Evolutionary conservation across 805 yeast genomes (phyloP).

Genomic region (Wickerhamomyces bisporus): DNA sequence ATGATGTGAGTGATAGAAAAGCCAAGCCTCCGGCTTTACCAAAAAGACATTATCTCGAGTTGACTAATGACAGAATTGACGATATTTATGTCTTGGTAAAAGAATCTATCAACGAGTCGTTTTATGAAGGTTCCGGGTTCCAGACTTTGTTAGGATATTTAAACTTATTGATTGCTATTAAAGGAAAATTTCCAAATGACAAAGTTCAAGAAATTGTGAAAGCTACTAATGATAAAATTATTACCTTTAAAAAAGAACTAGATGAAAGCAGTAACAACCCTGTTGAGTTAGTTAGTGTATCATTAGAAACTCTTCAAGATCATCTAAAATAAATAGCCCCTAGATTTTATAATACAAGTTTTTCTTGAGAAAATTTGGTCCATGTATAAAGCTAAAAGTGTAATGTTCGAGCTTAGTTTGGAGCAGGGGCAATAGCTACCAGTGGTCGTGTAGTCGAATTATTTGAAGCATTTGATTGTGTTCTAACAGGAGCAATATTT

Average conservation of each 20-base stretch:
- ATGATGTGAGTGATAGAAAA: constrained; percentile 3
- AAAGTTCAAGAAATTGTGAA: constrained; percentile 27
- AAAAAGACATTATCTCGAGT: constrained; percentile 37
- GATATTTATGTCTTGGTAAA: constrained; percentile 40
- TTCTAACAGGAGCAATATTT: neutral
- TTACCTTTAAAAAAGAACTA: constrained; percentile 7
- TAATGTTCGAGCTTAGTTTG: too few relatives aligned
- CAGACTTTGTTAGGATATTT: constrained; percentile 49
- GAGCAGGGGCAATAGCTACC: neutral
- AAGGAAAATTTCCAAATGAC: constrained; percentile 25
- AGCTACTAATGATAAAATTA: constrained; percentile 18
- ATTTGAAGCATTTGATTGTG: neutral
- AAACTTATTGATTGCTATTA: constrained; percentile 43
- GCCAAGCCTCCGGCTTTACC: constrained; percentile 34
- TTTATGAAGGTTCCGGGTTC: constrained; percentile 24
- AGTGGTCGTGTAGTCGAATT: neutral
- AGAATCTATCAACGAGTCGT: constrained; percentile 29
- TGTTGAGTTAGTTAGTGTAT: constrained; percentile 10
- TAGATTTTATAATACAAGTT: too few relatives aligned
- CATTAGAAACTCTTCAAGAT: neutral
- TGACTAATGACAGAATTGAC: constrained; percentile 37
- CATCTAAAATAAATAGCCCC: neutral
- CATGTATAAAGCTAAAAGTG: too few relatives aligned
- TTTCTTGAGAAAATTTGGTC: too few relatives aligned
- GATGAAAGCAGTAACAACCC: constrained; percentile 9